These are phyloP conservation scores for Phascolomyces articulosus DNA, from an alignment of 371 early-diverging fungal species.

Conservation along the genomic window DNA sequence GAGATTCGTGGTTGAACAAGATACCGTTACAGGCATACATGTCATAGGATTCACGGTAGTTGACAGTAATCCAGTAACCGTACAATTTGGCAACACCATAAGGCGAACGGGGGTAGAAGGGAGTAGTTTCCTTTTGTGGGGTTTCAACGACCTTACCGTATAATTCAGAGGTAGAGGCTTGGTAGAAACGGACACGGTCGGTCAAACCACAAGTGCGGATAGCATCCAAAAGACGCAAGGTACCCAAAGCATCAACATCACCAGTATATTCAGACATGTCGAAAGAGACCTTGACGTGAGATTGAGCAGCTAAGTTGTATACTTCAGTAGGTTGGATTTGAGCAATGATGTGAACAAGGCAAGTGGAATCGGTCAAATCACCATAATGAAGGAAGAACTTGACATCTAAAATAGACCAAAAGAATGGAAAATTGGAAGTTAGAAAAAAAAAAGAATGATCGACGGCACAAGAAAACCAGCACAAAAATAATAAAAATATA, in stretches of 20 bases:
- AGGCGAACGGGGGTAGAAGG: constrained; percentile 87
- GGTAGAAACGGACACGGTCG: constrained; percentile 79
- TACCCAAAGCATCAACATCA: constrained; percentile 86
- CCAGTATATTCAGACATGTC: constrained; percentile 91
- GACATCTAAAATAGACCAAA: constrained; percentile 49
- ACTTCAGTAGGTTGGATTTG: constrained; percentile 81
- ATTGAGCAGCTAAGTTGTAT: constrained; percentile 81
- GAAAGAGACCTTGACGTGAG: constrained; percentile 89
- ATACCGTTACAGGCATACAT: constrained; percentile 89
- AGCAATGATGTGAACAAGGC: constrained; percentile 77
- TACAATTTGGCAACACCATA: constrained; percentile 88
- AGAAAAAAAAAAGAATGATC: neutral
- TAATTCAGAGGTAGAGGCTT: constrained; percentile 83
- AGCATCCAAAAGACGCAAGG: constrained; percentile 81
- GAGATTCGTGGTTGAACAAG: constrained; percentile 88
- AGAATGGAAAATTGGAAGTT: neutral
- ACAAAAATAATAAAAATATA: neutral
- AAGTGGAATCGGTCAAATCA: constrained; percentile 85
- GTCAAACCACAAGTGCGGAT: constrained; percentile 80
- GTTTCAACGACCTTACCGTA: constrained; percentile 85
- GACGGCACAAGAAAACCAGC: neutral
- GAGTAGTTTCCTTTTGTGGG: constrained; percentile 85
- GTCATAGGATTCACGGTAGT: constrained; percentile 84
- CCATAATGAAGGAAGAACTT: constrained; percentile 86
- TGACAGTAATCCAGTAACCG: constrained; percentile 82